Evolutionary conservation across 768 basidiomycete species (phyloP).

Genomic region (Nidularia pulvinata): DNA sequence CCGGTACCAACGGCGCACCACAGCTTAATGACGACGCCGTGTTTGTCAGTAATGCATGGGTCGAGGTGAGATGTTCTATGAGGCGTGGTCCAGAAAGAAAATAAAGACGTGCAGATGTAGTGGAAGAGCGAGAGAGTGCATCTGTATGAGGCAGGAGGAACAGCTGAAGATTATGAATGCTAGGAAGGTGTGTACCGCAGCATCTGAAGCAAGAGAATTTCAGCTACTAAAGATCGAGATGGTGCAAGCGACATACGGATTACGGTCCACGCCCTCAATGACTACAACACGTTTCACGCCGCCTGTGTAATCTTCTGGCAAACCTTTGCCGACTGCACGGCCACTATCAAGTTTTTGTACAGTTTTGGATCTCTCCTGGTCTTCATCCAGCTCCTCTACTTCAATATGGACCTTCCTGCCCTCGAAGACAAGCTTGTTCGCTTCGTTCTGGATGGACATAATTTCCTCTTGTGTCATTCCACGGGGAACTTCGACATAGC

Average conservation of each 20-base stretch:
- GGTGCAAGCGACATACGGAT: slow-evolving; percentile 50
- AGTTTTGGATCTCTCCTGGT: slow-evolving; percentile 21
- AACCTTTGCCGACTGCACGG: slow-evolving; percentile 52
- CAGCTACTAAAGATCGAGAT: not conserved
- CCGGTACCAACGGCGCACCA: slow-evolving; percentile 63
- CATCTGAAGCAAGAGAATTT: slow-evolving; percentile 41
- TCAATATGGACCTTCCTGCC: slow-evolving; percentile 71
- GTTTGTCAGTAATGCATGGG: slow-evolving; percentile 53
- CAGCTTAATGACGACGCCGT: slow-evolving; percentile 68
- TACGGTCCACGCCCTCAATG: slow-evolving; percentile 82
- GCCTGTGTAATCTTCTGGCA: slow-evolving; percentile 75
- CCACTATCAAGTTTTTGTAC: slow-evolving; percentile 40
- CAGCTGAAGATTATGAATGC: slow-evolving; percentile 70
- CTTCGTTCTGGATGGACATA: slow-evolving; percentile 53
- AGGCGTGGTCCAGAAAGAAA: slow-evolving; percentile 85
- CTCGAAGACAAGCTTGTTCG: slow-evolving; percentile 70
- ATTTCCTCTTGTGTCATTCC: slow-evolving; percentile 68
- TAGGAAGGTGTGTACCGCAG: slow-evolving; percentile 84
- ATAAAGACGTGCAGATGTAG: slow-evolving; percentile 71
- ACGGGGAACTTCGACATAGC: slow-evolving; percentile 77
- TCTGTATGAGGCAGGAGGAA: slow-evolving; percentile 75
- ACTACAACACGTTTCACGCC: slow-evolving; percentile 78
- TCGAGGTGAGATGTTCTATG: slow-evolving; percentile 55
- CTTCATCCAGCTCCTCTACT: slow-evolving; percentile 61
- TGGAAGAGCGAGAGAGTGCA: slow-evolving; percentile 55